These are phyloP conservation scores for Oryza nivara DNA, from an alignment of 176 grass and related monocot genomes.

Conservation along the genomic window DNA sequence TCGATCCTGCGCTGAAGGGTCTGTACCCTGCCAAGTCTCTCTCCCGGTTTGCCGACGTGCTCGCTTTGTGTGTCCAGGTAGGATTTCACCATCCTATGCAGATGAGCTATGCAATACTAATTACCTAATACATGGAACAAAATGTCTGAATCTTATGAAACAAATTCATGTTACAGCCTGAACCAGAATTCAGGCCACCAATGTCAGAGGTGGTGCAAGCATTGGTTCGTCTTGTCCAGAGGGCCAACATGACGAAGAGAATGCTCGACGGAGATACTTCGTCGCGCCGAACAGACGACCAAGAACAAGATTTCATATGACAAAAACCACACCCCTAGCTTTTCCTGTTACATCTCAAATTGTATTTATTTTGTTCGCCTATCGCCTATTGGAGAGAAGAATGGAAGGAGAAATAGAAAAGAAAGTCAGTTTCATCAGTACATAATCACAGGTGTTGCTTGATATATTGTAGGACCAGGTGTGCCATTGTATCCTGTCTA, in stretches of 20 bases:
- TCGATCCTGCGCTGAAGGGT: conserved; percentile 74
- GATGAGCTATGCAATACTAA: not conserved
- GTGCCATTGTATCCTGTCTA: not conserved
- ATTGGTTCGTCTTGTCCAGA: conserved; percentile 71
- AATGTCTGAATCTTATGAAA: not conserved
- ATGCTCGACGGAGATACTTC: conserved; percentile 54
- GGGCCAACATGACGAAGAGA: conserved; percentile 81
- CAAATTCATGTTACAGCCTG: conserved; percentile 51
- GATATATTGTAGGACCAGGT: not conserved
- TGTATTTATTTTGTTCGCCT: conserved; percentile 33
- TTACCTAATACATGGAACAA: not conserved
- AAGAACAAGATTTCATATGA: conserved; percentile 64
- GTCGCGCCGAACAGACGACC: conserved; percentile 45
- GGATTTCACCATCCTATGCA: not conserved
- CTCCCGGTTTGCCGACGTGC: conserved; percentile 72
- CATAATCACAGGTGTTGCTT: conserved; percentile 46
- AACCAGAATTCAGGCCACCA: conserved; percentile 80
- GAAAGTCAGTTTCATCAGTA: conserved; percentile 21
- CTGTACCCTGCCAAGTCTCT: conserved; percentile 80
- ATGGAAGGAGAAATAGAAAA: conserved; percentile 2
- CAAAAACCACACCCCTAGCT: not conserved
- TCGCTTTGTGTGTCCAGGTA: conserved; percentile 82
- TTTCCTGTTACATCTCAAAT: conserved; percentile 8
- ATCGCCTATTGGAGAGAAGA: conserved; percentile 13
- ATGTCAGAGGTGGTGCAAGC: conserved; percentile 89